Conservation (phyloP, 371 early-diverging fungal species). For the Zancudomyces culisetae region DNA sequence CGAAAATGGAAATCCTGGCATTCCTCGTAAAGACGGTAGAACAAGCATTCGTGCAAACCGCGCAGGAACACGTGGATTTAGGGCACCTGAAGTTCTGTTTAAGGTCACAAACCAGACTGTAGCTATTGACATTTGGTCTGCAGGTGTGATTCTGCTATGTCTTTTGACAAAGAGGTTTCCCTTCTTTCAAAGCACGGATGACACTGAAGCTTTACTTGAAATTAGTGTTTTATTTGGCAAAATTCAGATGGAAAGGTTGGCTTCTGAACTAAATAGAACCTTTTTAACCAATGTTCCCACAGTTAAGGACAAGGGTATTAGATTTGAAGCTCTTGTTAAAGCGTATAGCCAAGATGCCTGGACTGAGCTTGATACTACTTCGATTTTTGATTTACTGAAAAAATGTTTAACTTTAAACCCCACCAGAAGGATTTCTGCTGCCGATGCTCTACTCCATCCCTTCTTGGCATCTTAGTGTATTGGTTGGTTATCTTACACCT, state of each 20-base stretch:
- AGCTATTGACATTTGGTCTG: slow-evolving; percentile 90
- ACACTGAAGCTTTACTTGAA: slow-evolving; percentile 80
- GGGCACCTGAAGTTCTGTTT: slow-evolving; percentile 94
- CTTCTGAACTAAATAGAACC: slow-evolving; percentile 33
- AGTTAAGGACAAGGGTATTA: slow-evolving; percentile 24
- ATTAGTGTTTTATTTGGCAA: slow-evolving; percentile 75
- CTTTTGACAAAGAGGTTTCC: slow-evolving; percentile 76
- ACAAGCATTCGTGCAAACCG: slow-evolving; percentile 65
- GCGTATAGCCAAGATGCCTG: slow-evolving; percentile 19
- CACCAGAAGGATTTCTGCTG: slow-evolving; percentile 31
- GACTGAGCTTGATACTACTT: slow-evolving; percentile 7
- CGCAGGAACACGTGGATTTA: slow-evolving; percentile 97
- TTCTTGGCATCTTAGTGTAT: slow-evolving; percentile 22
- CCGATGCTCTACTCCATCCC: slow-evolving; percentile 35
- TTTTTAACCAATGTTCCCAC: slow-evolving; percentile 36
- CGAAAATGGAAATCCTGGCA: slow-evolving; percentile 16
- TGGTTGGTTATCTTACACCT: too few species aligned
- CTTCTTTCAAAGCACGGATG: slow-evolving; percentile 80
- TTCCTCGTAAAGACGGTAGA: slow-evolving; percentile 15
- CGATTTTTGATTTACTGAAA: slow-evolving; percentile 26
- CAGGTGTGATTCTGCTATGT: slow-evolving; percentile 76
- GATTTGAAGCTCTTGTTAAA: slow-evolving; percentile 23
- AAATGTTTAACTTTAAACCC: slow-evolving; percentile 28
- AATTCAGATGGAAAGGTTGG: slow-evolving; percentile 52
- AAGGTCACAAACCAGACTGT: slow-evolving; percentile 64